Base-by-base conservation (phyloP, 2,329 filamentous ascomycete species). In the Clonostachys byssicola region DNA sequence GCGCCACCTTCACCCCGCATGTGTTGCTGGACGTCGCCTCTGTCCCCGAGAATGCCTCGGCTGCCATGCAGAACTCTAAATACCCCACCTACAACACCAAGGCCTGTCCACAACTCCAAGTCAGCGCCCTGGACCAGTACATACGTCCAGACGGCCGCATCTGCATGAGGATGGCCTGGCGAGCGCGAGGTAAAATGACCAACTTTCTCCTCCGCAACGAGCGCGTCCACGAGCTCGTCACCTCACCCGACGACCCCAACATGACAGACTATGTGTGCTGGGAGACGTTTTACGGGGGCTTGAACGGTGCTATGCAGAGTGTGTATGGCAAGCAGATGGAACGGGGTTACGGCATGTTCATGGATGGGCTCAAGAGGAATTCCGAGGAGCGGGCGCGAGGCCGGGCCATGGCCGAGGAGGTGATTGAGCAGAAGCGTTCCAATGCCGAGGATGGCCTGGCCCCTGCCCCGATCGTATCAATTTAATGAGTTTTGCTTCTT, bases 271-370 rank as follows among this genome's bases (percentile, higher is more conserved):
- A 73, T 53, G 54, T 49, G 12, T 68, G 63, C 57, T 73, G 65
- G 65, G 71, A 75, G 62, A 74, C 71, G n/a, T 73, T 72, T 52
- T 66, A 67, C 38, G 70, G 72, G 0, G 43, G 61, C 6, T 36
- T 74, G 48, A 65, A 61, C 10, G 57, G 58, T 5, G 56, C 64
- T 12, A 59, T 73, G 14, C 64, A 56, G 55, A 39, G 54, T 30
- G 52, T 59, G 2, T 63, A 65, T 30, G 66, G 66, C 2, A 45
- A 42, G 7, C 52, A 57, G 52, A 51, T 75, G 30, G 50, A 57
- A 41, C 57, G 52, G 10, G 64, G 63, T 14, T 68, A 72, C 48
- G 60, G 58, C 34, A 61, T 59, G 46, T 73, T 69, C 64, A 63
- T 59, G 52, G 57, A 59, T 33, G 70, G 67, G 34, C 49, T 75